A percentile compares a stretch with the other conserved stretches of the same genome.
Evolutionary conservation across 805 yeast genomes (phyloP).

Genomic region (Candida patagonica): DNA sequence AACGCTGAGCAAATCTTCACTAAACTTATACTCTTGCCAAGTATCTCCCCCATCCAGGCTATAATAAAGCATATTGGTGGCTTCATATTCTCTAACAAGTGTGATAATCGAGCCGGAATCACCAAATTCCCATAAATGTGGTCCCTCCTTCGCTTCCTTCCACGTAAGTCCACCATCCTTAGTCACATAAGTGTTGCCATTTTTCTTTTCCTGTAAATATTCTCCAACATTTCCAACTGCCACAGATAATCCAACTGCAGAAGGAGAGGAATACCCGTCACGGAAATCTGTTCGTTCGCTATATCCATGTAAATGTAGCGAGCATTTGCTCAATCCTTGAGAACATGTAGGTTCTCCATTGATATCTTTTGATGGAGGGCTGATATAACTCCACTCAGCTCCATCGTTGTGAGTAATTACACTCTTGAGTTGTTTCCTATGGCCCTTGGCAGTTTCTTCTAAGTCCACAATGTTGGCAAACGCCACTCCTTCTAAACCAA

Average conservation of each 20-base stretch:
- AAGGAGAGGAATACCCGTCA: slow-evolving; percentile 78
- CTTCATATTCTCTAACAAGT: slow-evolving; percentile 49
- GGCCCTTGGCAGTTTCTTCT: slow-evolving; percentile 40
- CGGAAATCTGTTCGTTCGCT: slow-evolving; percentile 79
- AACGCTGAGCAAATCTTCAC: slow-evolving; percentile 46
- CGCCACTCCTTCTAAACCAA: slow-evolving; percentile 77
- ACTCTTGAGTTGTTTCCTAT: slow-evolving; percentile 52
- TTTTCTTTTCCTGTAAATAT: slow-evolving; percentile 33
- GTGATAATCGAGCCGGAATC: slow-evolving; percentile 87
- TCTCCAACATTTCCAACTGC: slow-evolving; percentile 94
- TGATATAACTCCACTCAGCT: slow-evolving; percentile 66
- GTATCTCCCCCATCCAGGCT: slow-evolving; percentile 73
- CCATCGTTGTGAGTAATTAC: slow-evolving; percentile 85
- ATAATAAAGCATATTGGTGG: slow-evolving; percentile 50
- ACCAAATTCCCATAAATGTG: slow-evolving; percentile 90
- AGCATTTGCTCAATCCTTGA: slow-evolving; percentile 48
- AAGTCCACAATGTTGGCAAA: slow-evolving; percentile 55
- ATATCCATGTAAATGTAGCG: slow-evolving; percentile 80
- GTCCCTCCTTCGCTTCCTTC: slow-evolving; percentile 68
- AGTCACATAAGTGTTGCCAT: slow-evolving; percentile 65
- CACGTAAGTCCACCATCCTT: slow-evolving; percentile 89
- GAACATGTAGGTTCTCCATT: slow-evolving; percentile 42
- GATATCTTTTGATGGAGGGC: slow-evolving; percentile 70
- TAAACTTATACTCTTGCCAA: slow-evolving; percentile 62
- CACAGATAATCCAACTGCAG: slow-evolving; percentile 81